phyloP scores from a whole-genome alignment of 306 rosid genomes.

The Senna siamea region DNA sequence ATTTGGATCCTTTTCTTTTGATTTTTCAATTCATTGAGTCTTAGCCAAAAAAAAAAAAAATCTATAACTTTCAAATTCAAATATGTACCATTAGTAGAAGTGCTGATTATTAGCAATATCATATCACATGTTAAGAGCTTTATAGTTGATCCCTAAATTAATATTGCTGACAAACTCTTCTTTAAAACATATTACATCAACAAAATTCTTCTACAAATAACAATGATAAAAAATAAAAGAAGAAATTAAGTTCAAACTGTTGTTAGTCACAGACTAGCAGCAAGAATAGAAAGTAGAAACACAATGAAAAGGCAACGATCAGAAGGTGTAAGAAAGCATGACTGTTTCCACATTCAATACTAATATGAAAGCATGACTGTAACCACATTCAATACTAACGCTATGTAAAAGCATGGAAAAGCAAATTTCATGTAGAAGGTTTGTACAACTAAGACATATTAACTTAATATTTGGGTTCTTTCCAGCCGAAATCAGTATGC shows the following conservation, averaged over 20 bases:
- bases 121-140: neutral
- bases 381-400: no score
- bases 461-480: neutral
- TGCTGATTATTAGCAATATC: neutral
- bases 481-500: neutral
- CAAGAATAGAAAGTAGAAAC: neutral
- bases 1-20: neutral
- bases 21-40: no score
- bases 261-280: neutral
- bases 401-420: neutral
- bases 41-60: no score
- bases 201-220: neutral
- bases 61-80: neutral
- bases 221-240: neutral
- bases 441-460: neutral
- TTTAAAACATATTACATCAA: neutral
- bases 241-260: neutral
- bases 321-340: neutral
- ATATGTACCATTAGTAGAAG: neutral
- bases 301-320: neutral
- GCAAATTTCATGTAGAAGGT: neutral
- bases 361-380: no score
- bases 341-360: neutral
- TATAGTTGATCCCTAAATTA: neutral
- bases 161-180: neutral